Evolutionary conservation across 768 basidiomycete species (phyloP).

Genomic region (Nidularia sp.): DNA sequence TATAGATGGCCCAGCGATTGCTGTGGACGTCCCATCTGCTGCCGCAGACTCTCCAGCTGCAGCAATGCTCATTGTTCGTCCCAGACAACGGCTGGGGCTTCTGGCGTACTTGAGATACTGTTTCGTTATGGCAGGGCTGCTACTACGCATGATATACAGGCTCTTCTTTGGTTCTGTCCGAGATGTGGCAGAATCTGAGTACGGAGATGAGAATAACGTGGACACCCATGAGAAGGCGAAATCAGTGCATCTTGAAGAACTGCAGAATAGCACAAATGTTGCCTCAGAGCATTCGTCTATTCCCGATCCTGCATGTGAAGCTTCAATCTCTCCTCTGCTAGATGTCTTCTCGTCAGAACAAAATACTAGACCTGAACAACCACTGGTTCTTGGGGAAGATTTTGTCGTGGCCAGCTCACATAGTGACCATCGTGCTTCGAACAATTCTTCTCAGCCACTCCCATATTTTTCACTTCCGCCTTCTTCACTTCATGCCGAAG

Average conservation of each 20-base stretch:
- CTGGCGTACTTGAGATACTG: background rate
- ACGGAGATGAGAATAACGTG: background rate
- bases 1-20: too few species aligned
- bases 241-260: too few species aligned
- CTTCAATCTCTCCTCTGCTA: too few species aligned
- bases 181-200: background rate
- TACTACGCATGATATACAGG: background rate
- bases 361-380: too few species aligned
- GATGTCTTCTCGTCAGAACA: too few species aligned
- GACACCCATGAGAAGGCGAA: too few species aligned
- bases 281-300: too few species aligned
- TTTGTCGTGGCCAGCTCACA: background rate
- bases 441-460: too few species aligned
- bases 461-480: too few species aligned
- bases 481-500: background rate
- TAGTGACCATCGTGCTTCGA: too few species aligned
- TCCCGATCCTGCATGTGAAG: too few species aligned
- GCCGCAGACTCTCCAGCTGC: background rate
- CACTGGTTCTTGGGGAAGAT: background rate
- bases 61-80: background rate
- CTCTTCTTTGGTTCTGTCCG: slow-evolving; percentile 5
- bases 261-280: too few species aligned
- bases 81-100: background rate
- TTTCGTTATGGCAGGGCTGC: background rate
- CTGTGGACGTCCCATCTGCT: background rate